phyloP scores from a whole-genome alignment of 2,329 filamentous ascomycete species.

The Hymenoscyphus repandus region DNA sequence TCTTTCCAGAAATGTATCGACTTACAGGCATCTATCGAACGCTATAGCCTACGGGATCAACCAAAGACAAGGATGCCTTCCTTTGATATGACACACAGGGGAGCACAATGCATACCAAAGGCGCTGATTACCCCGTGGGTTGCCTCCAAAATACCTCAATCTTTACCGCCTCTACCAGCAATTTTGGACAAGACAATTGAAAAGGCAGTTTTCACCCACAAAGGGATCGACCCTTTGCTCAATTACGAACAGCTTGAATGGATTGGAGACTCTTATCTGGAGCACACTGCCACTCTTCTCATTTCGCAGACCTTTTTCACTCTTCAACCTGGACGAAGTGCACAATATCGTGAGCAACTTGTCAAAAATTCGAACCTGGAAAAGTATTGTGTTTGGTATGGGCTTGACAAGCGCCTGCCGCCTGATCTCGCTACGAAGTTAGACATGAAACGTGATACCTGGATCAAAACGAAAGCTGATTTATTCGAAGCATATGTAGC shows the following conservation, averaged over 20 bases:
- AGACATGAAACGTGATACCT: slow-evolving; percentile 42
- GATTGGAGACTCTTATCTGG: slow-evolving; percentile 81
- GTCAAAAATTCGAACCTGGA: slow-evolving; percentile 77
- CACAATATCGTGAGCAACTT: slow-evolving; percentile 71
- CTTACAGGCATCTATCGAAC: slow-evolving; percentile 17
- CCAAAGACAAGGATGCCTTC: background rate
- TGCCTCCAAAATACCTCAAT: slow-evolving; percentile 41
- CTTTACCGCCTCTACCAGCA: slow-evolving; percentile 54
- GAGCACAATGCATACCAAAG: slow-evolving; percentile 19
- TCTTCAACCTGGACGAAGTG: slow-evolving; percentile 62
- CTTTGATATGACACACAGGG: background rate
- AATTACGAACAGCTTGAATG: slow-evolving; percentile 82
- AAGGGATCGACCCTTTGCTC: slow-evolving; percentile 21
- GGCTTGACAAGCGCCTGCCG: slow-evolving; percentile 53
- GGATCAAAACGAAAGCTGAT: slow-evolving; percentile 73
- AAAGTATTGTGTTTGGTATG: slow-evolving; percentile 64
- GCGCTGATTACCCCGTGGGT: slow-evolving; percentile 42
- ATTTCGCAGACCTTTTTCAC: slow-evolving; percentile 68
- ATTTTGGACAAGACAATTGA: slow-evolving; percentile 56
- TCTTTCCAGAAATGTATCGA: slow-evolving; percentile 17
- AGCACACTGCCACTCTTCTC: slow-evolving; percentile 68
- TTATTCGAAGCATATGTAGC: slow-evolving; percentile 90
- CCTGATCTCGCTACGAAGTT: slow-evolving; percentile 49
- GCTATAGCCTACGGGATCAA: slow-evolving; percentile 1
- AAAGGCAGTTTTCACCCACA: slow-evolving; percentile 62